Evolutionary conservation across 352 stramenopile genomes (phyloP), one percentile per base, ranked within the genome.

Genomic region (Nothophytophthora sp.): DNA sequence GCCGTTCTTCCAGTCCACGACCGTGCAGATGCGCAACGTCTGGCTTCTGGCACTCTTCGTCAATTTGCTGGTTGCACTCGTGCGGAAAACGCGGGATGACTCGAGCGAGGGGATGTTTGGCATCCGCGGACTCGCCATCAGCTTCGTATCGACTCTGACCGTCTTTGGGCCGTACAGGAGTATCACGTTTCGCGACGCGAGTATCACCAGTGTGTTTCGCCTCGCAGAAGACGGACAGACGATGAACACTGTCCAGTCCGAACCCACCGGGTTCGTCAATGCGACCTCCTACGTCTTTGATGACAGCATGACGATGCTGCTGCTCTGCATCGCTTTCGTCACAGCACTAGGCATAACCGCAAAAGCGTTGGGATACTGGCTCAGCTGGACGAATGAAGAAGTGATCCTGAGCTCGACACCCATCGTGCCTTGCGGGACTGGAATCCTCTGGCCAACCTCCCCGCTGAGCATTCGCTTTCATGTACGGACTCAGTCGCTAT

Each of bases 21-120:
- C 66, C 0, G 34, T 76, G 10, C 61, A 70, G 35, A 72, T 75
- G 56, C 65, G 65, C 19, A 66, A 60, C 8, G 53, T 69, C 2
- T 75, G 61, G 61, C 19, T 69, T 20, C 22, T 75, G 12, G 61
- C 56, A 15, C 33, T 70, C 11, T 19, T 63, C 8, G 33, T 55
- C 19, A 75, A 63, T 19, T 3, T 57, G 2, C n/a, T 35, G 2
- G 30, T 67, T n/a, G 35, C 44, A 27, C 15, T 51, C 16, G 57
- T 44, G 10, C 42, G 38, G 9, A n/a, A 48, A 27, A 50, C 46
- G 16, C 44, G 38, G 10, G 58, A 51, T 38, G 25, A 11, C 2
- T 40, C 47, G 9, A 28, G 43, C 19, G 18, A 49, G 6, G 52
- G 44, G 6, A 32, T 53, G 6, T 28, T 29, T 4, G 58, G 52